These are phyloP conservation scores for Metschnikowia bowlesiae DNA, from an alignment of 805 yeast species.

Conservation along the genomic window DNA sequence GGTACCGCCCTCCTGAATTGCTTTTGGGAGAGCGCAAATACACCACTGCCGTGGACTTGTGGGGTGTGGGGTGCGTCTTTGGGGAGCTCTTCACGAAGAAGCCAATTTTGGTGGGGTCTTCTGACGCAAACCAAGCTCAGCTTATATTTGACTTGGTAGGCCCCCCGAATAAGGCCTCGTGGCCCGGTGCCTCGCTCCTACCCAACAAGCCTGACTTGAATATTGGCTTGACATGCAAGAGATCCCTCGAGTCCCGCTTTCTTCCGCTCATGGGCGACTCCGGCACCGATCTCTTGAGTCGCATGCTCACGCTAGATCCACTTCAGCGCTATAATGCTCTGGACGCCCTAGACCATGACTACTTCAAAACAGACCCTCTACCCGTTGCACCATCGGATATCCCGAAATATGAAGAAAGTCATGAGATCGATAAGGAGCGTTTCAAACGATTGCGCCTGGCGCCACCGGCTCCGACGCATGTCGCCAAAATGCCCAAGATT, in stretches of 20 bases:
- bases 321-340: constrained; percentile 68
- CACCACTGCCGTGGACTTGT: constrained; percentile 92
- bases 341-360: constrained; percentile 68
- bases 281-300: constrained; percentile 55
- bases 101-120: constrained; percentile 81
- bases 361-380: constrained; percentile 62
- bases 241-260: constrained; percentile 51
- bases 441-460: constrained; percentile 39
- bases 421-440: constrained; percentile 75
- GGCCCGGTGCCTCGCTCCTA: constrained; percentile 58
- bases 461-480: background rate
- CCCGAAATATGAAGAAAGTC: constrained; percentile 77
- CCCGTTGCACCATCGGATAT: constrained; percentile 54
- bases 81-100: constrained; percentile 80
- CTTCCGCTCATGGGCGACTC: constrained; percentile 34
- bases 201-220: constrained; percentile 50
- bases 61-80: constrained; percentile 97
- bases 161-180: constrained; percentile 55
- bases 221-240: constrained; percentile 41
- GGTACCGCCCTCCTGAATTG: constrained; percentile 97
- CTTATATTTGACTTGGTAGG: constrained; percentile 80
- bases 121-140: constrained; percentile 86
- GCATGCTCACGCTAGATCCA: constrained; percentile 69
- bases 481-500: constrained; percentile 5
- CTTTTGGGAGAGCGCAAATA: constrained; percentile 79